Evolutionary conservation across 106 monocot species (phyloP).

Genomic region (Agapanthus africanus): DNA sequence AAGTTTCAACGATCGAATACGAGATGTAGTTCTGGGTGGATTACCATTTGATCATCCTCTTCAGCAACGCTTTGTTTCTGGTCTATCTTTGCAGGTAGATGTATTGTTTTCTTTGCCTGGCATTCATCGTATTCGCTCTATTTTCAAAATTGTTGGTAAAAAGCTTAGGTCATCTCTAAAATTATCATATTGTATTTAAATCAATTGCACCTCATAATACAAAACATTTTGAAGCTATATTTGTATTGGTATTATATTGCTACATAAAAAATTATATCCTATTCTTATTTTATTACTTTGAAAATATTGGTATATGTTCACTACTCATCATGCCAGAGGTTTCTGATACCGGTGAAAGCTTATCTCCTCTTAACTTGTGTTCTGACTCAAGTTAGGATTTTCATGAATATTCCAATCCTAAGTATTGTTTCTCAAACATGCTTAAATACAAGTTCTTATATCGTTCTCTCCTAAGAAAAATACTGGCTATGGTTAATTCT

Average conservation of each 20-base stretch:
- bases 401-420: no score
- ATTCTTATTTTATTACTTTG: neutral
- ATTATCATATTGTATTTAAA: neutral
- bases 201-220: neutral
- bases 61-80: slow-evolving; percentile 87
- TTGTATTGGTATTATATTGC: neutral
- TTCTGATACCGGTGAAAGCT: no score
- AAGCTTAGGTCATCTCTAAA: neutral
- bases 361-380: no score
- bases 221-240: neutral
- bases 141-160: neutral
- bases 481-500: no score
- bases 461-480: no score
- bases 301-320: neutral
- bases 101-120: neutral
- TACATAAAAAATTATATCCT: neutral
- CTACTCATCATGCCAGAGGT: no score
- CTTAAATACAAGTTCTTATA: no score
- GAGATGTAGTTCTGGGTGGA: slow-evolving; percentile 81
- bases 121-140: neutral
- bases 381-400: no score
- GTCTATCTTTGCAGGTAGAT: slow-evolving; percentile 75
- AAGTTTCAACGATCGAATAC: slow-evolving; percentile 92
- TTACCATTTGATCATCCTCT: slow-evolving; percentile 91
- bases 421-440: no score